Evolutionary conservation across 768 basidiomycete genomes (phyloP), one percentile per base, ranked within the genome.

Genomic region (Suillus weaverae): DNA sequence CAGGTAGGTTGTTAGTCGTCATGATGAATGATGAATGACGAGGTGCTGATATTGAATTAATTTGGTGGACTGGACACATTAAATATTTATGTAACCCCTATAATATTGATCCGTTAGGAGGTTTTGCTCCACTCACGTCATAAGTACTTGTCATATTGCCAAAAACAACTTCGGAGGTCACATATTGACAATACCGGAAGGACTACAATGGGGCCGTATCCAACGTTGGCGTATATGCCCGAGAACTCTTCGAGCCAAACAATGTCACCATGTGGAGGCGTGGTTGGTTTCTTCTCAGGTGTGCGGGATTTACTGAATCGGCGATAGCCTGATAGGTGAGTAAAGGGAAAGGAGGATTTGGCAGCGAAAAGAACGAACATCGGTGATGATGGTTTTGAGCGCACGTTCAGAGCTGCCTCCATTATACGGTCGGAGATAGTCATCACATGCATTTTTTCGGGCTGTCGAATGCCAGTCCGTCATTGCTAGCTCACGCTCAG

Each of bases 211-310:
- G 72, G 60, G 44, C 77, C 78, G 43, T 83, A 83, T 13, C 80
- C 80, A 2, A 74, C 69, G 61, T 78, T 71, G 5, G 56, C 13
- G 66, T 81, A 84, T 0, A 74, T 77, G 13, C 83, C 81, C 9
- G 76, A 64, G 51, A 79, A 75, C 0, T 64, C 68, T 2, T 73
- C 41, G 39, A 8, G 35, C 16, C 20, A 26, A 35, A 36, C n/a
- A 11, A 22, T 13, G 13, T 22, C 20, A 13, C 11, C n/a, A 3
- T 2, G 5, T 22, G 11, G 35, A 55, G 35, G 13, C 6, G 35
- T n/a, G 9, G n/a, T 11, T 51, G 9, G 32, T 22, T 36, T 22
- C 33, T 62, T 50, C 22, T 62, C 46, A 22, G 32, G 18, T 4
- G 22, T 18, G 46, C 11, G 41, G 51, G 54, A 18, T 35, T 41